Evolutionary conservation across 768 basidiomycete genomes (phyloP), one percentile per base, ranked within the genome.

Genomic region (Grammothele lineata): DNA sequence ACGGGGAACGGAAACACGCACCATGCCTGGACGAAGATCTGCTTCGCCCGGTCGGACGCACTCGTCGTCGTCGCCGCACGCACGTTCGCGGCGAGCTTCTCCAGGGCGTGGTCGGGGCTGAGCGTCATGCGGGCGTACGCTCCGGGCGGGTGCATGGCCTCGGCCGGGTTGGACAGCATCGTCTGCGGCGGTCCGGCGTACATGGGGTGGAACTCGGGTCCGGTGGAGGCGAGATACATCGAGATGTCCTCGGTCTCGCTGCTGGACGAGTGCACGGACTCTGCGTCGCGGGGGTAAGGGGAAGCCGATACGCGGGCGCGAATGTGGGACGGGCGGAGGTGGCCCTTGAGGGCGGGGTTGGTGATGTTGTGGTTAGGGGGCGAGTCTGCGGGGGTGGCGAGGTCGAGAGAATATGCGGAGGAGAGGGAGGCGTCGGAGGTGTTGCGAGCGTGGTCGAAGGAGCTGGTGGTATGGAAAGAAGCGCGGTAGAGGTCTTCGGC

Each of bases 21-120:
- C 91, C 91, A 93, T 47, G 88, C 88, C 66, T 92, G 91, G 17
- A 92, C 90, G 59, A 93, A 93, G 58, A 92, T 91, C 67, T 92
- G 88, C 60, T 92, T 92, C 43, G 91, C 90, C 59, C 91, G 71
- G 65, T 93, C 91, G 10, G 90, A 92, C 41, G 91, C 90, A 60
- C 87, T 91, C 32, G 90, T 92, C 7, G 90, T 93, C 3, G 90
- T 92, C 11, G 91, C 91, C 36, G 85, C 85, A 41, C 90, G 81
- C 27, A 92, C 88, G 57, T 89, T 91, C 35, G 83, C 85, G 3
- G 91, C 90, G 46, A 92, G 73, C 69, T 91, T 90, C 69, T 92
- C 89, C 45, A 92, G 74, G 5, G 78, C 80, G 54, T 87, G 84
- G 69, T 91, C 90, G 37, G 81, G 75, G 54, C 74, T 80, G 63